Conservation (phyloP, 305 asterid species). For the Rubia tinctorum region DNA sequence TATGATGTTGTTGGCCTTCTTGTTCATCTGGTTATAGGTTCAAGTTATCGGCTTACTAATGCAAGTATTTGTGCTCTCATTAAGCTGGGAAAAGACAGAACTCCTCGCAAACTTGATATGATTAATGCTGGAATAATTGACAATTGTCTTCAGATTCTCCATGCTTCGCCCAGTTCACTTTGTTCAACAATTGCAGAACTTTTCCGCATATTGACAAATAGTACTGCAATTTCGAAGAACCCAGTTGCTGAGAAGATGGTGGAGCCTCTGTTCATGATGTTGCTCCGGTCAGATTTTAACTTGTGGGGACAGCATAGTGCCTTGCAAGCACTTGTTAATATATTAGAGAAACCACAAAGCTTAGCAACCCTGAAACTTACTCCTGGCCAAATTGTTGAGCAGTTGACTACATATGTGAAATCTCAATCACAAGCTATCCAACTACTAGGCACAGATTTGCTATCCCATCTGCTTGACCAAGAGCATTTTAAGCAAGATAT, state of each 20-base stretch:
- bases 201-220: conserved; percentile 86
- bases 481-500: conserved; percentile 87
- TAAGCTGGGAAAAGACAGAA: conserved; percentile 81
- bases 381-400: conserved; percentile 81
- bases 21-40: conserved; percentile 64
- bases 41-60: conserved; percentile 67
- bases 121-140: conserved; percentile 78
- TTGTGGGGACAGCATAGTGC: conserved; percentile 92
- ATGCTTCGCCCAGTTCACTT: conserved; percentile 61
- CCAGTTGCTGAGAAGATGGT: conserved; percentile 58
- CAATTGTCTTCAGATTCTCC: conserved; percentile 70
- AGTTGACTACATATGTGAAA: conserved; percentile 62
- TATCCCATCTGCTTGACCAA: conserved; percentile 76
- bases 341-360: conserved; percentile 84
- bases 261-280: conserved; percentile 74
- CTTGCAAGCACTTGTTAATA: conserved; percentile 82
- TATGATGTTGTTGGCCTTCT: conserved; percentile 66
- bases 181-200: conserved; percentile 83
- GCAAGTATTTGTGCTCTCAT: conserved; percentile 77
- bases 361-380: conserved; percentile 60
- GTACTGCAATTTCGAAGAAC: conserved; percentile 72
- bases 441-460: conserved; percentile 78
- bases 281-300: conserved; percentile 65
- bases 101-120: conserved; percentile 89
- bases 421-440: conserved; percentile 88